phyloP scores from a whole-genome alignment of 108 stramenopile species.

The Seminavis robusta region DNA sequence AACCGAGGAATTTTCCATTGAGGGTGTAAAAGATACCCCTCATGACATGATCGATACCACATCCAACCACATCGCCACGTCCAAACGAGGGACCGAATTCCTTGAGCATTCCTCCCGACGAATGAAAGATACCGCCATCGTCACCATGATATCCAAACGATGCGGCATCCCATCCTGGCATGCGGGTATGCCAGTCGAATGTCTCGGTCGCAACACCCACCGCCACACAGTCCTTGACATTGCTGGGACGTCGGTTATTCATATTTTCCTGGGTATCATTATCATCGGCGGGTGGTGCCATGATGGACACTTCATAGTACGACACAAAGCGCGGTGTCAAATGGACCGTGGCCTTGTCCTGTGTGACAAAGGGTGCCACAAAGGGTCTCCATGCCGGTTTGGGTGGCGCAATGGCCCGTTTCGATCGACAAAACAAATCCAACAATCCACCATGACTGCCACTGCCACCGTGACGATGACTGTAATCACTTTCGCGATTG shows the following conservation, averaged over 20 bases:
- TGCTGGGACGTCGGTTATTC: background rate
- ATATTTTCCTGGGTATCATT: background rate
- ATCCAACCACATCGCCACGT: conserved; percentile 81
- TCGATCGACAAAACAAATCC: background rate
- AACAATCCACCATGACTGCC: background rate
- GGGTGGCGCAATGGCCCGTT: background rate
- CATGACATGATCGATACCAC: conserved; percentile 67
- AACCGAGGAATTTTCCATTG: conserved; percentile 84
- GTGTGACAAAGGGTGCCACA: background rate
- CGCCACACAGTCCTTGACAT: conserved; percentile 59
- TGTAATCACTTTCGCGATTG: background rate
- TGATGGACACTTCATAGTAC: conserved; percentile 75
- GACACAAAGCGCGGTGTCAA: conserved; percentile 63
- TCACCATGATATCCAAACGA: conserved; percentile 83
- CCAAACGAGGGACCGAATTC: conserved; percentile 71
- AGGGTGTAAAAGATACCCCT: conserved; percentile 74
- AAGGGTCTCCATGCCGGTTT: background rate
- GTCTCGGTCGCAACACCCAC: conserved; percentile 55
- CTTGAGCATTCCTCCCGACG: conserved; percentile 58
- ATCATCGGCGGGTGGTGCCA: conserved; percentile 9
- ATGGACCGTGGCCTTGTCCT: conserved; percentile 41
- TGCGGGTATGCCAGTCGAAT: conserved; percentile 45
- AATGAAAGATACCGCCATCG: conserved; percentile 80
- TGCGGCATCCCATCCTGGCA: conserved; percentile 83
- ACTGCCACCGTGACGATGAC: background rate